A percentile compares a stretch with the other conserved stretches of the same genome.
phyloP scores from a whole-genome alignment of 2,329 filamentous ascomycete species.

The Lecanoromycetidae sp. region DNA sequence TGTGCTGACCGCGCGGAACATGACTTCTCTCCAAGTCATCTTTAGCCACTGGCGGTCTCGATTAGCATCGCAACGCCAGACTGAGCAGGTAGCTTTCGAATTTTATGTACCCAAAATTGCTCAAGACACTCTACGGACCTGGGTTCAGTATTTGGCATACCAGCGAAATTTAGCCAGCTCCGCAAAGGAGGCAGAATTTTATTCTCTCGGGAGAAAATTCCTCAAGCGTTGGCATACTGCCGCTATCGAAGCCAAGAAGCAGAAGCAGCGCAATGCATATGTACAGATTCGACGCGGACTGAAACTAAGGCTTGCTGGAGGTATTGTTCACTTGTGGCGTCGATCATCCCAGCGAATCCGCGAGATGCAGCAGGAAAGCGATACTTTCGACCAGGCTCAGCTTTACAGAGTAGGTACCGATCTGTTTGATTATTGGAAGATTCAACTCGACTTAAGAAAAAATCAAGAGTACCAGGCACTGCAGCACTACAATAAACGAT shows the following conservation, averaged over 20 bases:
- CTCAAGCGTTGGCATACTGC: conserved; percentile 42
- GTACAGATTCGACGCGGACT: conserved; percentile 39
- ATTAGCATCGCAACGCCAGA: conserved; percentile 28
- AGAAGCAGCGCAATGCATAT: conserved; percentile 45
- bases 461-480: conserved; percentile 18
- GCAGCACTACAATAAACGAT: conserved; percentile 10
- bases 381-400: conserved; percentile 26
- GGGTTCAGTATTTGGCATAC: conserved; percentile 30
- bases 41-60: conserved; percentile 29
- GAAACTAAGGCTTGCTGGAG: conserved; percentile 42
- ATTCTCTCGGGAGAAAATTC: conserved; percentile 39
- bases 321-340: conserved; percentile 31
- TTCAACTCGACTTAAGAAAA: conserved; percentile 20
- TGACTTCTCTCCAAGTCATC: conserved; percentile 22
- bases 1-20: neutral
- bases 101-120: conserved; percentile 33
- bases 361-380: conserved; percentile 31
- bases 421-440: conserved; percentile 25
- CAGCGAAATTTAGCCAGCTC: conserved; percentile 38
- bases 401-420: conserved; percentile 26
- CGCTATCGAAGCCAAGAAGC: conserved; percentile 38
- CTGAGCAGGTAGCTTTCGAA: conserved; percentile 31
- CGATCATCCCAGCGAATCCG: conserved; percentile 24
- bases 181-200: conserved; percentile 45
- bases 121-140: conserved; percentile 30